These are phyloP conservation scores for Flagelloscypha sp. DNA, from an alignment of 768 basidiomycete species.

Conservation along the genomic window DNA sequence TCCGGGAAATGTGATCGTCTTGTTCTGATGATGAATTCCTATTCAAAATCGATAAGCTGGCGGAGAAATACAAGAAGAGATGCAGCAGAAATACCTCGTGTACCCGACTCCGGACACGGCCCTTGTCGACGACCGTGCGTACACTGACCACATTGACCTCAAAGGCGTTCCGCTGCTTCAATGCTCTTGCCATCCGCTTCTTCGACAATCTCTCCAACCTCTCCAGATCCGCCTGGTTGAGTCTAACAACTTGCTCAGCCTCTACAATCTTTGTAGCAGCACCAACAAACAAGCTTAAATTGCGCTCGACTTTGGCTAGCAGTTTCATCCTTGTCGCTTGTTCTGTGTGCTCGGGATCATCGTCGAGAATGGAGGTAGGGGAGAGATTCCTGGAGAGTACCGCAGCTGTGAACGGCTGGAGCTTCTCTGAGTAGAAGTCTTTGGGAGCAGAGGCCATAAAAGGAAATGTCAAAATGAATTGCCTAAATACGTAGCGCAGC, in stretches of 20 bases:
- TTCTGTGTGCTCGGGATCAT: constrained; percentile 40
- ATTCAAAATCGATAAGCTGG: constrained; percentile 7
- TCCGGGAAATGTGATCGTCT: constrained; percentile 63
- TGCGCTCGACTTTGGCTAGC: constrained; percentile 75
- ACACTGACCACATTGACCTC: constrained; percentile 91
- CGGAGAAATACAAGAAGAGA: constrained; percentile 2
- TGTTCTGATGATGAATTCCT: constrained; percentile 96
- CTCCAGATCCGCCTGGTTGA: constrained; percentile 78
- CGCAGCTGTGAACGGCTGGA: constrained; percentile 88
- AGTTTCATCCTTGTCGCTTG: constrained; percentile 60
- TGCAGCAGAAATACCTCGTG: constrained; percentile 59
- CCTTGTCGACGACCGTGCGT: constrained; percentile 73
- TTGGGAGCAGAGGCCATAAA: constrained; percentile 86
- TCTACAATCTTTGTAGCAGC: constrained; percentile 78
- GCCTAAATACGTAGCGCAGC: constrained; percentile 81
- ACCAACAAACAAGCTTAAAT: constrained; percentile 72
- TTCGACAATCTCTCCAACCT: constrained; percentile 66
- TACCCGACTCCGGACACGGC: constrained; percentile 72
- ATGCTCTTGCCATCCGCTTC: constrained; percentile 45
- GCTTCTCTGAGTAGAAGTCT: constrained; percentile 88
- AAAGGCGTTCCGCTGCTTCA: constrained; percentile 50
- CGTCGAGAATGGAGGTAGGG: constrained; percentile 50
- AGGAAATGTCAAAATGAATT: constrained; percentile 91
- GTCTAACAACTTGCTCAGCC: constrained; percentile 81
- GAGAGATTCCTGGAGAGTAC: constrained; percentile 75